Evolutionary conservation across 2,329 filamentous ascomycete genomes (phyloP), one percentile per base, ranked within the genome.

Genomic region (Aspergillus sojae): DNA sequence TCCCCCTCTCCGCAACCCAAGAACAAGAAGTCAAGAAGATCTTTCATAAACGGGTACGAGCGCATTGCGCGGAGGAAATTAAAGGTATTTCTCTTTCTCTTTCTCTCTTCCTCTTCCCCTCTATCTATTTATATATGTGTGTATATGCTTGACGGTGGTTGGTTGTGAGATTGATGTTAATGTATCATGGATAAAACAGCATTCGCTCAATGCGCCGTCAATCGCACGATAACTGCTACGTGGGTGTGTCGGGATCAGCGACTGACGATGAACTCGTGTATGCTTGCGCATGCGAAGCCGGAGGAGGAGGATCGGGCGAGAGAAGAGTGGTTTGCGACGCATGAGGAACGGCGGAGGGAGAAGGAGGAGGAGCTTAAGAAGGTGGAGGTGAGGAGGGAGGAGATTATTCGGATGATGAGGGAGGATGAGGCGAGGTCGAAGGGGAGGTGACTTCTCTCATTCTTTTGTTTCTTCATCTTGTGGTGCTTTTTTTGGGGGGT

Each of bases 221-320:
- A 90, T 75, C 91, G 92, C 68, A 98, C 94, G 6, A 87, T 98
- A 71, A 93, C 90, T 62, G 91, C 95, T 63, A 91, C 93, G 14
- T 97, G 95, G 83, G 86, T 89, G 59, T 99, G 95, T 82, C 90
- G 93, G 60, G 80, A 85, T 56, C 86, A 94, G 74, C 91, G 93
- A 72, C 88, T 90, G 66, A 84, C 85, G 41, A 99, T 99, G 95
- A 99, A 99, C 81, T 85, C 83, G 65, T 99, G 95, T 82, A 97
- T 99, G 93, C 85, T 94, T 70, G 79, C 85, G 61, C 91, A 96
- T 81, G 94, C 94, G 61, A 96, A 92, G 67, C 91, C 89, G 67
- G 88, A 86, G 60, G 92, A 96, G 77, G 87, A 96, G 78, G 95
- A 99, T 80, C 89, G 88, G 28, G 95, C 95, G 67, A 85, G 95